Conservation (phyloP, 23 red algal species). For the Gracilaria gracilis region DNA sequence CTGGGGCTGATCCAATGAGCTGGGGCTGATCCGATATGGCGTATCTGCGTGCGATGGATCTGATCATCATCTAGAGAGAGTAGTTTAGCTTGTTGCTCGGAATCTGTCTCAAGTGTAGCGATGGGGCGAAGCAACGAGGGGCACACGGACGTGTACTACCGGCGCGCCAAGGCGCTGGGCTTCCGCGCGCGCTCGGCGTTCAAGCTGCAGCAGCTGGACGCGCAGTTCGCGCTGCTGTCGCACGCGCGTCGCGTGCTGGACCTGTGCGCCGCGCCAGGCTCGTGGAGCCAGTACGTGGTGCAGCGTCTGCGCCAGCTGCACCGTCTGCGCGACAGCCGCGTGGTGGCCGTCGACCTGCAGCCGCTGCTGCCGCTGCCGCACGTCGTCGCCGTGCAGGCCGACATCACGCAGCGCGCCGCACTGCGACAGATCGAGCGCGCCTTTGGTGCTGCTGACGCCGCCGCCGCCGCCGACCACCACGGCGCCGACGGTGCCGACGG, state of each 20-base stretch:
- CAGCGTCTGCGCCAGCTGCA: constrained; percentile 7
- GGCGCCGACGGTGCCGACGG: too few relatives aligned
- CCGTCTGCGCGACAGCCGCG: too few relatives aligned
- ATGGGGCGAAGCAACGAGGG: constrained; percentile 70
- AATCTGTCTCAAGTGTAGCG: too few relatives aligned
- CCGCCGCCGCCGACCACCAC: not conserved
- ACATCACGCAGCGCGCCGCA: too few relatives aligned
- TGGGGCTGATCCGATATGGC: too few relatives aligned
- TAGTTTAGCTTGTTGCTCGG: too few relatives aligned
- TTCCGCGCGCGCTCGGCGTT: constrained; percentile 90
- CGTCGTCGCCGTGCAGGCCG: too few relatives aligned
- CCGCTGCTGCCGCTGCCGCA: constrained; percentile 48
- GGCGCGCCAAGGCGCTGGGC: constrained; percentile 84
- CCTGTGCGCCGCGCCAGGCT: constrained; percentile 91
- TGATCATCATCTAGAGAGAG: too few relatives aligned
- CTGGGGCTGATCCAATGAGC: too few relatives aligned
- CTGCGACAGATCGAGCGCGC: too few relatives aligned
- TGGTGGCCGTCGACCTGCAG: constrained; percentile 86
- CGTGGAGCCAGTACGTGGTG: constrained; percentile 88
- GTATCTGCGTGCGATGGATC: too few relatives aligned
- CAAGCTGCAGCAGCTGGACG: constrained; percentile 91
- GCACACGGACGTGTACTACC: constrained; percentile 92
- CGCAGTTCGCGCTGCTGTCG: constrained; percentile 78
- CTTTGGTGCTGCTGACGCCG: constrained; percentile 24
- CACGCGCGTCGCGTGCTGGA: constrained; percentile 54